These are phyloP conservation scores for Phialophora tarda DNA, from an alignment of 2,329 filamentous ascomycete genomes.

Conservation along the genomic window DNA sequence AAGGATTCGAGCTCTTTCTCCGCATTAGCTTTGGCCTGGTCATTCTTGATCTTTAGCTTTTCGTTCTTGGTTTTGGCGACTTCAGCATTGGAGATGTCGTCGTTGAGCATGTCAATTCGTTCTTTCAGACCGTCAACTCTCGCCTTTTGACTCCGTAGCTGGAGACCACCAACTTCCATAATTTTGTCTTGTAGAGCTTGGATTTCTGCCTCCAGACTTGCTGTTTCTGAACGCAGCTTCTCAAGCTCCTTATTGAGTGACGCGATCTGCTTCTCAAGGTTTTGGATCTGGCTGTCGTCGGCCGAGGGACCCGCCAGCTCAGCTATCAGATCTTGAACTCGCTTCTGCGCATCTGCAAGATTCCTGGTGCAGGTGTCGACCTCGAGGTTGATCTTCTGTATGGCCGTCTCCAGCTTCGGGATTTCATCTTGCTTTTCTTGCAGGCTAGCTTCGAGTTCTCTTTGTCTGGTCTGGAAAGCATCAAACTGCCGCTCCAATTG, in stretches of 20 bases:
- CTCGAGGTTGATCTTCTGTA: conserved; percentile 89
- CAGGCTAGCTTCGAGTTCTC: conserved; percentile 75
- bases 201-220: conserved; percentile 90
- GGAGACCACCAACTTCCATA: conserved; percentile 96
- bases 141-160: conserved; percentile 84
- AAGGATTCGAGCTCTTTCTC: conserved; percentile 77
- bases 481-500: conserved; percentile 80
- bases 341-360: conserved; percentile 79
- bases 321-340: conserved; percentile 80
- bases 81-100: conserved; percentile 84
- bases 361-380: conserved; percentile 86
- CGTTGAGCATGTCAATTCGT: conserved; percentile 78
- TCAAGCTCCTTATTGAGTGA: conserved; percentile 78
- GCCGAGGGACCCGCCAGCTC: conserved; percentile 81
- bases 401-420: conserved; percentile 83
- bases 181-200: conserved; percentile 93
- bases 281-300: conserved; percentile 74
- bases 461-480: conserved; percentile 82
- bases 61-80: conserved; percentile 90
- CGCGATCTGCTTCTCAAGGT: conserved; percentile 77
- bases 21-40: conserved; percentile 80
- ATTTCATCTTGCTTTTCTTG: conserved; percentile 77
- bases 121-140: conserved; percentile 89
- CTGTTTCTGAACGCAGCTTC: conserved; percentile 81
- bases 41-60: conserved; percentile 85